phyloP scores from a whole-genome alignment of 2,329 filamentous ascomycete species.

The Coniochaeta hoffmannii region DNA sequence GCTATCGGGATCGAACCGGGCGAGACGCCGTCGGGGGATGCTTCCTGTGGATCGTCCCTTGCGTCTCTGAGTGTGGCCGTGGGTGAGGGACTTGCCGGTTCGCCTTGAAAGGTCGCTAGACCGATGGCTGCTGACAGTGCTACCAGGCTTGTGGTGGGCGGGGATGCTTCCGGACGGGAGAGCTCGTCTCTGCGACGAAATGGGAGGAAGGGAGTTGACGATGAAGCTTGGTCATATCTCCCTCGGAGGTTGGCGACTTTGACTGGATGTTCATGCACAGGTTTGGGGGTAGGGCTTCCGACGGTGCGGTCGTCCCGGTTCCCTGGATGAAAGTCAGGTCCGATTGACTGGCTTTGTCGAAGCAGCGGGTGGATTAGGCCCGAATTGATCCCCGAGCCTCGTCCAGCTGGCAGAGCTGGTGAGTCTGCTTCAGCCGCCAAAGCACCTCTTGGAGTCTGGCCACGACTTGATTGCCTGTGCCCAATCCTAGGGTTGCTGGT shows the following conservation, averaged over 20 bases:
- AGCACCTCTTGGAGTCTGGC: not conserved
- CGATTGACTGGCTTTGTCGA: slow-evolving; percentile 6
- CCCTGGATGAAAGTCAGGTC: slow-evolving; percentile 6
- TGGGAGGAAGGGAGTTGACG: slow-evolving; percentile 14
- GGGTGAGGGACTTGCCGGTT: not conserved
- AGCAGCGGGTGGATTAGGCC: slow-evolving; percentile 9
- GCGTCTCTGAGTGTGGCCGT: not conserved
- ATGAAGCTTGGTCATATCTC: slow-evolving; percentile 19
- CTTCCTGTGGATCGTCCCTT: not conserved
- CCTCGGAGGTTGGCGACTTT: slow-evolving; percentile 22
- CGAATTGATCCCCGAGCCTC: slow-evolving; percentile 4
- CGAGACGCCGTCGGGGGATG: not conserved
- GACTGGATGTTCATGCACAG: slow-evolving; percentile 8
- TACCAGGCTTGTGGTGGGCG: not conserved
- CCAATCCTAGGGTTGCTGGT: not conserved
- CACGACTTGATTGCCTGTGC: not conserved
- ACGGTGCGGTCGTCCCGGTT: not conserved
- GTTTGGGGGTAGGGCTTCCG: not conserved
- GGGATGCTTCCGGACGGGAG: not conserved
- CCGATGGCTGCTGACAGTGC: not conserved
- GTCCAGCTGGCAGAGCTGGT: not conserved
- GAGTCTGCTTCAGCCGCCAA: not conserved
- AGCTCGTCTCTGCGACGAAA: slow-evolving; percentile 11
- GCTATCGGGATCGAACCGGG: not conserved
- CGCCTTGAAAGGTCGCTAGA: not conserved